A percentile compares a stretch with the other conserved stretches of the same genome.
Evolutionary conservation across 2,329 filamentous ascomycete species (phyloP).

Genomic region (Fusarium newnesense): DNA sequence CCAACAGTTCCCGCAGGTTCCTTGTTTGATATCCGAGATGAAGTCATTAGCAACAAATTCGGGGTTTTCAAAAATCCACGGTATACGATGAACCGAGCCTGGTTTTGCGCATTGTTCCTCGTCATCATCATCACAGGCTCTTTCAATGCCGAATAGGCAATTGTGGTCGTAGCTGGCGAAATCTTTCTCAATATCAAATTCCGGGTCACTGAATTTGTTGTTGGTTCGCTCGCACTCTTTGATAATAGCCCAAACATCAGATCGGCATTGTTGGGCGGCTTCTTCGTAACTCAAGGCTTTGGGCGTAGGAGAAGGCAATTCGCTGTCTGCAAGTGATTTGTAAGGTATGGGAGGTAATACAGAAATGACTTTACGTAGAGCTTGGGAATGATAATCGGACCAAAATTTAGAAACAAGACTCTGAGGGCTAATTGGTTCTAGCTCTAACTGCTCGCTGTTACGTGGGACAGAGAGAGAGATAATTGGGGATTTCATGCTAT

Average conservation of each 20-base stretch:
- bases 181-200: constrained; percentile 59
- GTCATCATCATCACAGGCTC: constrained; percentile 17
- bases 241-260: constrained; percentile 69
- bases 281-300: constrained; percentile 60
- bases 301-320: neutral
- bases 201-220: constrained; percentile 78
- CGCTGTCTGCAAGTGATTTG: neutral
- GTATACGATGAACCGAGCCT: constrained; percentile 47
- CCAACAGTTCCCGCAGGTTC: constrained; percentile 81
- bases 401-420: neutral
- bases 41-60: constrained; percentile 73
- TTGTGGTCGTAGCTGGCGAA: neutral
- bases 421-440: neutral
- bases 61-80: constrained; percentile 78
- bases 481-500: neutral
- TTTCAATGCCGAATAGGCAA: neutral
- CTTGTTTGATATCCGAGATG: constrained; percentile 80
- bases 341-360: neutral
- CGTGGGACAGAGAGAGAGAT: neutral
- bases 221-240: constrained; percentile 77
- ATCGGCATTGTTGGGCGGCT: constrained; percentile 70
- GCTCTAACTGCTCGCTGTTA: neutral
- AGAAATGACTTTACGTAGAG: neutral
- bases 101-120: constrained; percentile 55
- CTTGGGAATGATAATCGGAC: neutral